Conservation (phyloP, 495 filamentous ascomycete genomes). For the Penicillium canescens region DNA sequence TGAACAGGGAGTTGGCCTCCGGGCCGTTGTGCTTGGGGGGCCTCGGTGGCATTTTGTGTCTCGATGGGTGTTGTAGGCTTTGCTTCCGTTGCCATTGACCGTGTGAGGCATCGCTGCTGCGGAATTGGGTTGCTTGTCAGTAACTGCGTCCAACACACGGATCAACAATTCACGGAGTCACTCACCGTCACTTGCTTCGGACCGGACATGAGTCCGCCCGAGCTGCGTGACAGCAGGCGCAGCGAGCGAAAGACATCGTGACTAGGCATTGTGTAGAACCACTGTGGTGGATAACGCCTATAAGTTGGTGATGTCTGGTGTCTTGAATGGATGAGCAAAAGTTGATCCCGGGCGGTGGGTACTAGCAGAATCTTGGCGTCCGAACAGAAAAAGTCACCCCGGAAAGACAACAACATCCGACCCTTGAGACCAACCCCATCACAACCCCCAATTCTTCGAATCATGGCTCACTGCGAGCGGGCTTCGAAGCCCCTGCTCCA, state of each 20-base stretch:
- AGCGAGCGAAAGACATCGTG: slow-evolving; percentile 37
- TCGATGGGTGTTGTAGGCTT: slow-evolving; percentile 8
- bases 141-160: slow-evolving; percentile 4
- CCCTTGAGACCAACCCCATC: slow-evolving; percentile 17
- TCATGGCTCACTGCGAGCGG: slow-evolving; percentile 70
- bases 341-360: slow-evolving; percentile 37
- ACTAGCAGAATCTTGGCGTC: slow-evolving; percentile 39
- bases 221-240: slow-evolving; percentile 44
- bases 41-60: neutral
- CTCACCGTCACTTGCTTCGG: slow-evolving; percentile 50
- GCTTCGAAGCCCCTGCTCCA: slow-evolving; percentile 65
- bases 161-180: slow-evolving; percentile 5
- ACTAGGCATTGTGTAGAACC: slow-evolving; percentile 37
- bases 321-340: slow-evolving; percentile 35
- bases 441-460: slow-evolving; percentile 22
- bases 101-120: slow-evolving; percentile 55
- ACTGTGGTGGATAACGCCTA: slow-evolving; percentile 2
- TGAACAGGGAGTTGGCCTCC: slow-evolving; percentile 52
- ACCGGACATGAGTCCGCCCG: slow-evolving; percentile 41
- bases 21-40: neutral
- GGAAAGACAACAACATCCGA: slow-evolving; percentile 29
- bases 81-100: slow-evolving; percentile 81
- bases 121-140: slow-evolving; percentile 12
- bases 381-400: slow-evolving; percentile 43
- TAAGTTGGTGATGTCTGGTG: slow-evolving; percentile 14